phyloP scores from a whole-genome alignment of 768 basidiomycete species.

The Tricholoma matsutake region DNA sequence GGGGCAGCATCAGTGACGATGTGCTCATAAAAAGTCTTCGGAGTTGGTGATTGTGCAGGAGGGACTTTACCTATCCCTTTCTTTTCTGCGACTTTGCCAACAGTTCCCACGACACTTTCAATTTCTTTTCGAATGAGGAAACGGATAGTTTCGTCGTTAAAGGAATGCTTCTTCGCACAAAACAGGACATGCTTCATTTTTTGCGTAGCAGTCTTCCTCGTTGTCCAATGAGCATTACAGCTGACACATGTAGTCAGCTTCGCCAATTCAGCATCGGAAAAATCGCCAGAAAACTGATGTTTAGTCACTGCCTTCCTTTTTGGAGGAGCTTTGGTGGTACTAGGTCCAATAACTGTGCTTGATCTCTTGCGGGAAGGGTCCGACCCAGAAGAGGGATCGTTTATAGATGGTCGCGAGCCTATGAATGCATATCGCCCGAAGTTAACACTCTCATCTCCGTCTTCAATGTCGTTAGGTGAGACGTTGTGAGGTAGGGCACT shows the following conservation, averaged over 20 bases:
- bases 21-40: constrained; percentile 51
- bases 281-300: constrained; percentile 28
- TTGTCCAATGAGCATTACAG: constrained; percentile 68
- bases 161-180: constrained; percentile 61
- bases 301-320: constrained; percentile 12
- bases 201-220: constrained; percentile 56
- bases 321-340: constrained; percentile 5
- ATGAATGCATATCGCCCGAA: constrained; percentile 42
- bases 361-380: constrained; percentile 12
- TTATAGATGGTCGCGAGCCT: not conserved
- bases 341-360: constrained; percentile 7
- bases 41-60: constrained; percentile 11
- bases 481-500: not conserved
- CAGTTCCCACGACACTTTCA: constrained; percentile 11
- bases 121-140: constrained; percentile 51
- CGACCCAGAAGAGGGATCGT: constrained; percentile 2
- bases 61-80: constrained; percentile 22
- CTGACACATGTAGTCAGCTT: constrained; percentile 57
- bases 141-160: constrained; percentile 53
- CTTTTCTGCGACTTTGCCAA: constrained; percentile 11
- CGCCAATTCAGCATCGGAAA: constrained; percentile 45
- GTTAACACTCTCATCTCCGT: constrained; percentile 19
- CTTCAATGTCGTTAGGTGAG: constrained; percentile 23
- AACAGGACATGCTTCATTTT: constrained; percentile 66
- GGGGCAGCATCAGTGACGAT: constrained; percentile 45